Percentiles rank a stretch among this genome's conserved stretches.
These are phyloP conservation scores for Aschersonia sp. DNA, from an alignment of 2,329 filamentous ascomycete genomes.

Conservation along the genomic window DNA sequence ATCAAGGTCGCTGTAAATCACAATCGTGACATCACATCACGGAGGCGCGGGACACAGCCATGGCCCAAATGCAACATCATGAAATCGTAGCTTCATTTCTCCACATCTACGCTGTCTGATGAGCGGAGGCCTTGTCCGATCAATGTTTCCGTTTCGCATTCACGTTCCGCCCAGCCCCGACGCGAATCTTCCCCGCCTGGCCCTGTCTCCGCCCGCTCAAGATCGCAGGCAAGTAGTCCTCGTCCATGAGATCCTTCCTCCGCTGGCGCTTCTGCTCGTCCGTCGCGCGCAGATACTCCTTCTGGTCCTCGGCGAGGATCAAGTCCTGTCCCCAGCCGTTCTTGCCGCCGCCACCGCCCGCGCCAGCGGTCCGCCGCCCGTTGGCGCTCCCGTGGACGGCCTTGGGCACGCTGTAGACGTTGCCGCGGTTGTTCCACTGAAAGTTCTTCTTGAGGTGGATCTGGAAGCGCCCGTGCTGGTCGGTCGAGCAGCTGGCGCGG, in stretches of 20 bases:
- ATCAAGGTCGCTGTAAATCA: too few species aligned
- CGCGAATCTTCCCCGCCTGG: constrained; percentile 51
- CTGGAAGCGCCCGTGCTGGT: constrained; percentile 64
- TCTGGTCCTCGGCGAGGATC: constrained; percentile 88
- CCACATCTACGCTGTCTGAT: too few species aligned
- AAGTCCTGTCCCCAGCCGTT: constrained; percentile 74
- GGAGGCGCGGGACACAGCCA: too few species aligned
- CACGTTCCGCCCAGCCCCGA: constrained; percentile 75
- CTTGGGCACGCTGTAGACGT: constrained; percentile 87
- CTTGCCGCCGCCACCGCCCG: constrained; percentile 64
- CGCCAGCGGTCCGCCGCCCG: constrained; percentile 53
- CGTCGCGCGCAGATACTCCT: constrained; percentile 62
- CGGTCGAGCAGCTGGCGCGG: constrained; percentile 73
- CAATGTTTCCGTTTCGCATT: constrained; percentile 58
- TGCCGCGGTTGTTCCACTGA: constrained; percentile 89
- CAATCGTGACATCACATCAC: too few species aligned
- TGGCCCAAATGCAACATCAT: too few species aligned
- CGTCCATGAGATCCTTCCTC: constrained; percentile 80
- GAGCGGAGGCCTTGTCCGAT: constrained; percentile 4
- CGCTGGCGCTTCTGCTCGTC: constrained; percentile 50
- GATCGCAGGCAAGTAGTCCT: constrained; percentile 79
- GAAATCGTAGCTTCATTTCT: too few species aligned
- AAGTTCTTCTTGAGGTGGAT: constrained; percentile 88
- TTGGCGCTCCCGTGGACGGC: constrained; percentile 68
- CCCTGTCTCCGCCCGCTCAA: constrained; percentile 63